Base-by-base conservation (phyloP, 257 asterid genomes). In the Nicotiana tomentosiformis region DNA sequence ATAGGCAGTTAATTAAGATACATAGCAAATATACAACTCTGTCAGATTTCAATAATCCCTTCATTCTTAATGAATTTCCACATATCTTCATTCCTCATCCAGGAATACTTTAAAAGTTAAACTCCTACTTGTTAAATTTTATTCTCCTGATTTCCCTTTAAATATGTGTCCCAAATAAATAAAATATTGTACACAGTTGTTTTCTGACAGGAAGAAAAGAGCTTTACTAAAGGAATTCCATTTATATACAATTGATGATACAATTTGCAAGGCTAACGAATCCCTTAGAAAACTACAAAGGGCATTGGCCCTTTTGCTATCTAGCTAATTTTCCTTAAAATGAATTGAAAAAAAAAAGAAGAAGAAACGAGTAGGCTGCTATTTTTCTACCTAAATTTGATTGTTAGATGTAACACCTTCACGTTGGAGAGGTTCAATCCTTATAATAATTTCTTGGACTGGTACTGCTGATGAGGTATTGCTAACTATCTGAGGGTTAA, bases 391-490 rank as follows among this genome's bases (percentile, higher is more conserved):
- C 57, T 72, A 72, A 49, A 5, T 10, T 46, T 72, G 61, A 49
- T 49, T 16, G 20, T 49, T 46, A 6, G 61, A 72, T 23, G 49
- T 15, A 15, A 72, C 79, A 23, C 79, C 62, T 72, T 72, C 79
- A 46, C 62, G 79, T 49, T 72, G 61, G n/a, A 72, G 79, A 49
- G 79, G 62, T 72, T 72, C 79, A 49, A 72, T 49, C 79, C 61
- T 23, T 46, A 23, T 46, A 5, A 14, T 6, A 49, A 23, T 12
- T 49, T 49, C 62, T 49, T 49, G 79, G 7, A 17, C 39, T 49
- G 39, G 20, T 65, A 12, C 4, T 29, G 70, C 7, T 64, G 69
- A 29, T 65, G 70, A 65, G 14, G 37, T 64, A 29, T 65, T 65
- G 7, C 20, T 65, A 65, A 18, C 35, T 46, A 12, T n/a, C 5